Evolutionary conservation across 805 yeast species (phyloP).

Genomic region (Hanseniaspora clermontiae): DNA sequence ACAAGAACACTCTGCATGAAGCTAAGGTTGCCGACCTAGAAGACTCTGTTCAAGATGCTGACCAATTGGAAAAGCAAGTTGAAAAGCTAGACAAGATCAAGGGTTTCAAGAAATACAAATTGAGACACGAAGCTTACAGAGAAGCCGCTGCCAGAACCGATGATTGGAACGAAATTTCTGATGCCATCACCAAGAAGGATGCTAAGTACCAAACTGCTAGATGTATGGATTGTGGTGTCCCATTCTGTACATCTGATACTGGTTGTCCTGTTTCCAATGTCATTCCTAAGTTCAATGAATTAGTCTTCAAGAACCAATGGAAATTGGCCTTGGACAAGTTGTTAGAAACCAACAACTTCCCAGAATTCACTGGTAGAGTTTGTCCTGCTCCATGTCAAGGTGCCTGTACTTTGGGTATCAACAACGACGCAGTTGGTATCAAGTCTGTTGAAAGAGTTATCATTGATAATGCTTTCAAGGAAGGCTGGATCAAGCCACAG

Average conservation of each 20-base stretch:
- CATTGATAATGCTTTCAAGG: conserved; percentile 89
- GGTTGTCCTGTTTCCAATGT: conserved; percentile 97
- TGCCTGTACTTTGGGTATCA: conserved; percentile 86
- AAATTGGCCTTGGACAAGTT: conserved; percentile 81
- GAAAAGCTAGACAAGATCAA: conserved; percentile 61
- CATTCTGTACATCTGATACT: conserved; percentile 94
- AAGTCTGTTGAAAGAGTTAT: conserved; percentile 92
- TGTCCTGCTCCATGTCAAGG: conserved; percentile 99
- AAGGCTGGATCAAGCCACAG: conserved; percentile 87
- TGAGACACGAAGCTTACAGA: conserved; percentile 79
- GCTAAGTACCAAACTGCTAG: conserved; percentile 86
- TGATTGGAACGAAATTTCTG: conserved; percentile 87
- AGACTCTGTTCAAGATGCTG: conserved; percentile 66
- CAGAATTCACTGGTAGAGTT: conserved; percentile 94
- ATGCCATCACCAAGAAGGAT: conserved; percentile 72
- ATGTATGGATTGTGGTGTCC: conserved; percentile 99
- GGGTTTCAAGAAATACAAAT: conserved; percentile 89
- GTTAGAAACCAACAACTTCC: conserved; percentile 94
- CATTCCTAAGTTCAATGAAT: conserved; percentile 96
- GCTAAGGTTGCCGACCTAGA: conserved; percentile 84
- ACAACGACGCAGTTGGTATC: conserved; percentile 90
- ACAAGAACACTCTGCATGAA: conserved; percentile 37
- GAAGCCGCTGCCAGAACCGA: conserved; percentile 57
- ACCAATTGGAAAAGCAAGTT: conserved; percentile 50
- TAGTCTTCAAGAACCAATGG: conserved; percentile 92